These are phyloP conservation scores for Chrysanthemum makinoi DNA, from an alignment of 129 eudicot genomes.

Conservation along the genomic window DNA sequence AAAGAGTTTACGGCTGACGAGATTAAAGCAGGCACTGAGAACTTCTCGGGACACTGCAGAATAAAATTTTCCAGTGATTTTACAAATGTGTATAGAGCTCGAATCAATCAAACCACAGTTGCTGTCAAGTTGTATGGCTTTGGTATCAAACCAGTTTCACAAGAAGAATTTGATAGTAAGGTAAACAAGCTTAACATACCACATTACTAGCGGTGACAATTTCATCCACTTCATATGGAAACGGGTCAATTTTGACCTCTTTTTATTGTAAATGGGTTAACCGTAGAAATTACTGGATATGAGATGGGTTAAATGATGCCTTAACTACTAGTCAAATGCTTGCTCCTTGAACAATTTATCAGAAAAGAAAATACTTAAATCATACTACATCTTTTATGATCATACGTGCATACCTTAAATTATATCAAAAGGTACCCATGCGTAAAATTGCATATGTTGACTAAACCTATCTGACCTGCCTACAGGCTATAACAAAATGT, in stretches of 20 bases:
- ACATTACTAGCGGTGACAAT: not conserved
- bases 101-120: slow-evolving; percentile 47
- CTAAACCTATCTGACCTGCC: not conserved
- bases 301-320: not conserved
- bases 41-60: slow-evolving; percentile 47
- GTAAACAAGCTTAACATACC: slow-evolving; percentile 29
- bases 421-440: too few relatives aligned
- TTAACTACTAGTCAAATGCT: too few relatives aligned
- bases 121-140: slow-evolving; percentile 51
- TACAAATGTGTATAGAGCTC: slow-evolving; percentile 58
- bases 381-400: too few relatives aligned
- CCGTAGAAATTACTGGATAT: not conserved
- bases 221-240: not conserved
- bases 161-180: slow-evolving; percentile 53
- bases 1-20: slow-evolving; percentile 62
- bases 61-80: slow-evolving; percentile 46
- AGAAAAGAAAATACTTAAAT: too few relatives aligned
- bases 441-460: not conserved
- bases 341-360: too few relatives aligned
- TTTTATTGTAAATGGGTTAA: not conserved
- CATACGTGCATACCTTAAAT: too few relatives aligned
- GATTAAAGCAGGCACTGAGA: slow-evolving; percentile 62
- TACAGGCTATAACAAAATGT: not conserved
- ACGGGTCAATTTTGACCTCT: too few relatives aligned
- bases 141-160: slow-evolving; percentile 23